Evolutionary conservation across 257 asterid genomes (phyloP).

Genomic region (Lithospermum erythrorhizon): DNA sequence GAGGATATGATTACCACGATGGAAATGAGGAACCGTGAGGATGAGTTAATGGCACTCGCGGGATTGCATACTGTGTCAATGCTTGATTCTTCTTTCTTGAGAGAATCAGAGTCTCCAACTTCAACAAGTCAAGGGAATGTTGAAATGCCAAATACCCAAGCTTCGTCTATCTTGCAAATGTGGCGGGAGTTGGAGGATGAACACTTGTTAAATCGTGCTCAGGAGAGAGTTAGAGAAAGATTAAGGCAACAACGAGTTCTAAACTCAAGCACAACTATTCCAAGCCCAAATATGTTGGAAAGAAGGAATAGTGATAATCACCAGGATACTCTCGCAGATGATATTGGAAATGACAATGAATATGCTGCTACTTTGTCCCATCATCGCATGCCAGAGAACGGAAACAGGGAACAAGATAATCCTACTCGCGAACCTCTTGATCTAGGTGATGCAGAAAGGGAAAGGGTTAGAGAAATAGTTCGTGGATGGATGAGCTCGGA

Average conservation of each 20-base stretch:
- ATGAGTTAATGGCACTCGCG: slow-evolving; percentile 81
- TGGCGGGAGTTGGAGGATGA: slow-evolving; percentile 96
- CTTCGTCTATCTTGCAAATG: slow-evolving; percentile 84
- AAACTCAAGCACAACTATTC: slow-evolving; percentile 29
- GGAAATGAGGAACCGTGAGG: slow-evolving; percentile 83
- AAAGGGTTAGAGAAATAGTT: slow-evolving; percentile 87
- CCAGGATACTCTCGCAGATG: slow-evolving; percentile 43
- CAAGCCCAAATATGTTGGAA: slow-evolving; percentile 31
- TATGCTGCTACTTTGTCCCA: slow-evolving; percentile 43
- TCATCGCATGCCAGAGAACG: slow-evolving; percentile 33
- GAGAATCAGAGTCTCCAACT: slow-evolving; percentile 78
- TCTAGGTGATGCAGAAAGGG: slow-evolving; percentile 77
- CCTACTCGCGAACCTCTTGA: slow-evolving; percentile 90
- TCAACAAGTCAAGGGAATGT: slow-evolving; percentile 64
- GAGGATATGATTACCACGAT: slow-evolving; percentile 83
- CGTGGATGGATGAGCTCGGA: slow-evolving; percentile 98
- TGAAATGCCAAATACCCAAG: slow-evolving; percentile 64
- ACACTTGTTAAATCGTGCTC: slow-evolving; percentile 47
- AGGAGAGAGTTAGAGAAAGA: slow-evolving; percentile 64
- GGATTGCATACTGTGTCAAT: slow-evolving; percentile 79
- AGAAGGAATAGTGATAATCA: slow-evolving; percentile 42
- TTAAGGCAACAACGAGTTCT: slow-evolving; percentile 56
- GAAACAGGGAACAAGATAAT: slow-evolving; percentile 37
- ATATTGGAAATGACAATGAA: slow-evolving; percentile 53
- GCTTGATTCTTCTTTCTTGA: slow-evolving; percentile 79